Evolutionary conservation across 1,284 basidiomycete genomes (phyloP).

Genomic region (Termitomyces sp.): DNA sequence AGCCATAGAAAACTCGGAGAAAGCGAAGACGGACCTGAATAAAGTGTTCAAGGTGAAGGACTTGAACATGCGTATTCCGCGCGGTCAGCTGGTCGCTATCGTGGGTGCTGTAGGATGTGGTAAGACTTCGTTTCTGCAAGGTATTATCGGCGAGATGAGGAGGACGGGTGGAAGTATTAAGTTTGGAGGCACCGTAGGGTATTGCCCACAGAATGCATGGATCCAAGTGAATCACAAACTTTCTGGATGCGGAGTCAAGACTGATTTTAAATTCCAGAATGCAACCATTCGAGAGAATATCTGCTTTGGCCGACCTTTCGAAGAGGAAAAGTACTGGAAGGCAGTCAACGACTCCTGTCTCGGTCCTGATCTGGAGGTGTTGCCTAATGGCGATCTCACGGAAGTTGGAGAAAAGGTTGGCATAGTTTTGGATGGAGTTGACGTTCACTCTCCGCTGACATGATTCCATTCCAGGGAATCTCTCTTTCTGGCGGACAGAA

Average conservation of each 20-base stretch:
- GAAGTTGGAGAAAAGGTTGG: conserved; percentile 84
- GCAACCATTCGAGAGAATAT: conserved; percentile 79
- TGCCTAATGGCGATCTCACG: conserved; percentile 80
- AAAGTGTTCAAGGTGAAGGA: conserved; percentile 54
- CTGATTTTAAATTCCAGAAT: conserved; percentile 39
- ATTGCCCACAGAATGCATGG: conserved; percentile 86
- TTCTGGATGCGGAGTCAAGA: background rate
- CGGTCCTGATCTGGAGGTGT: conserved; percentile 74
- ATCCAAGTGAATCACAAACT: conserved; percentile 54
- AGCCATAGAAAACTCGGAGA: conserved; percentile 20
- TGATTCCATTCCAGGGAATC: conserved; percentile 46
- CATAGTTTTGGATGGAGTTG: background rate
- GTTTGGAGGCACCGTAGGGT: conserved; percentile 73
- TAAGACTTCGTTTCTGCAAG: conserved; percentile 73
- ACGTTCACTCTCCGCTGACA: background rate
- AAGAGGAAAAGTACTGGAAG: conserved; percentile 74
- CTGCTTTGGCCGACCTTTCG: conserved; percentile 78
- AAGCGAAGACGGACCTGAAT: conserved; percentile 26
- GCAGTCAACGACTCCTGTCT: conserved; percentile 73
- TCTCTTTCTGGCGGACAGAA: conserved; percentile 81
- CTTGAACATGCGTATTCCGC: conserved; percentile 61
- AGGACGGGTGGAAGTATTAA: conserved; percentile 53
- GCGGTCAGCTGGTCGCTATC: conserved; percentile 73
- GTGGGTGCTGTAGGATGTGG: conserved; percentile 67
- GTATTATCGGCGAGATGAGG: conserved; percentile 79